These are phyloP conservation scores for Capsella bursapastoris DNA, from an alignment of 345 rosid genomes.

Conservation along the genomic window DNA sequence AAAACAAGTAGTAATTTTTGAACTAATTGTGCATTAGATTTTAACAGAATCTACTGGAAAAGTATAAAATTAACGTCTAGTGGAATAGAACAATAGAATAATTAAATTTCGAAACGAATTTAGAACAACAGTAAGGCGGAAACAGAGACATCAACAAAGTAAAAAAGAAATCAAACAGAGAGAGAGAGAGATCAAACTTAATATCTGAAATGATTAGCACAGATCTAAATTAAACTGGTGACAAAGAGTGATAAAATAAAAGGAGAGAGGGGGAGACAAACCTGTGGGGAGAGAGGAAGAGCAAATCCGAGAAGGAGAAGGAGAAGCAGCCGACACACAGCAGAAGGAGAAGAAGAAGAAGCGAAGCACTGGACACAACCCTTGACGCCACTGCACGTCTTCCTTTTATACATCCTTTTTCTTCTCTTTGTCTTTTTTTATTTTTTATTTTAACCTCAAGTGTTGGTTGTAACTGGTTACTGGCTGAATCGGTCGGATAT, in stretches of 20 bases:
- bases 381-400: conserved; percentile 25
- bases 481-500: conserved; percentile 25
- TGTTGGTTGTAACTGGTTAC: conserved; percentile 18
- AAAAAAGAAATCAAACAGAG: not conserved
- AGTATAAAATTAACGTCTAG: not conserved
- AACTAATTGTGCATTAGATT: not conserved
- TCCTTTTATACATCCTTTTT: conserved; percentile 8
- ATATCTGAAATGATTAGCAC: not conserved
- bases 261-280: not conserved
- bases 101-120: not conserved
- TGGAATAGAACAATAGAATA: not conserved
- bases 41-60: conserved; percentile 3
- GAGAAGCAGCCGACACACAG: conserved; percentile 40
- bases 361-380: conserved; percentile 30
- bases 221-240: conserved; percentile 28
- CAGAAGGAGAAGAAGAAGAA: conserved; percentile 15
- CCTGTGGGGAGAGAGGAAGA: conserved; percentile 30
- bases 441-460: not conserved
- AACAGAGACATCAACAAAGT: conserved; percentile 8
- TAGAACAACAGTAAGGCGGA: not conserved
- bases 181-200: not conserved
- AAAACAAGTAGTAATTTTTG: no score
- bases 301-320: conserved; percentile 10
- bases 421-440: not conserved
- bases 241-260: no score